phyloP scores from a whole-genome alignment of 495 filamentous ascomycete species.

The Penicillium atrosanguineum region DNA sequence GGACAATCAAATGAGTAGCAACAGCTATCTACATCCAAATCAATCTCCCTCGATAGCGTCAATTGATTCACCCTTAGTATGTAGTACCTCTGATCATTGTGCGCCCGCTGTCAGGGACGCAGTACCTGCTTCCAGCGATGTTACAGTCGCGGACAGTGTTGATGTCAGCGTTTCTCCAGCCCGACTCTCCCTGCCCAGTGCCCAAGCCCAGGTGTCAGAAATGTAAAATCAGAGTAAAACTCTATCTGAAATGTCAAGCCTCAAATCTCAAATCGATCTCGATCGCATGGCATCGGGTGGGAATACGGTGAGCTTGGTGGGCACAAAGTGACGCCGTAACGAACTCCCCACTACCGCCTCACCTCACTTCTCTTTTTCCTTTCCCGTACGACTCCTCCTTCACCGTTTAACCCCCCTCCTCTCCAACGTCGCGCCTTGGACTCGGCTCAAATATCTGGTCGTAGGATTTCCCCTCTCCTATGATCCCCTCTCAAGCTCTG shows the following conservation, averaged over 20 bases:
- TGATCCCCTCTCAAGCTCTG: constrained; percentile 27
- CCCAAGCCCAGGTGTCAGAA: not conserved
- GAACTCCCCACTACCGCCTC: constrained; percentile 27
- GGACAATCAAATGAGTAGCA: not conserved
- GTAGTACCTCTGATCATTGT: not conserved
- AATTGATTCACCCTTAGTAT: not conserved
- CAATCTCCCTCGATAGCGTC: not conserved
- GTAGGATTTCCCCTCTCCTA: constrained; percentile 1
- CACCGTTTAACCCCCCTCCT: constrained; percentile 5
- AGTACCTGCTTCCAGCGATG: constrained; percentile 20
- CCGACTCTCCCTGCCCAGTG: not conserved
- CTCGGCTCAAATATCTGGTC: not conserved
- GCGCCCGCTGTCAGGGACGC: not conserved
- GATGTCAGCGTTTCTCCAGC: constrained; percentile 25
- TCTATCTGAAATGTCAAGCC: not conserved
- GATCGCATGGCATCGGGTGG: not conserved
- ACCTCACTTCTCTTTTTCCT: constrained; percentile 7
- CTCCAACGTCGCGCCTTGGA: not conserved
- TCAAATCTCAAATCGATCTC: not conserved
- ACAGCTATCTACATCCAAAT: not conserved
- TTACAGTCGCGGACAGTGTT: constrained; percentile 26
- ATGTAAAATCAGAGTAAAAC: not conserved
- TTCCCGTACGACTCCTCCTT: constrained; percentile 9
- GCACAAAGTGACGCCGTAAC: constrained; percentile 1
- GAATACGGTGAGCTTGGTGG: not conserved